A percentile compares a stretch with the other conserved stretches of the same genome.
Evolutionary conservation across 2,329 filamentous ascomycete species (phyloP).

Genomic region (Botrytis fabae): DNA sequence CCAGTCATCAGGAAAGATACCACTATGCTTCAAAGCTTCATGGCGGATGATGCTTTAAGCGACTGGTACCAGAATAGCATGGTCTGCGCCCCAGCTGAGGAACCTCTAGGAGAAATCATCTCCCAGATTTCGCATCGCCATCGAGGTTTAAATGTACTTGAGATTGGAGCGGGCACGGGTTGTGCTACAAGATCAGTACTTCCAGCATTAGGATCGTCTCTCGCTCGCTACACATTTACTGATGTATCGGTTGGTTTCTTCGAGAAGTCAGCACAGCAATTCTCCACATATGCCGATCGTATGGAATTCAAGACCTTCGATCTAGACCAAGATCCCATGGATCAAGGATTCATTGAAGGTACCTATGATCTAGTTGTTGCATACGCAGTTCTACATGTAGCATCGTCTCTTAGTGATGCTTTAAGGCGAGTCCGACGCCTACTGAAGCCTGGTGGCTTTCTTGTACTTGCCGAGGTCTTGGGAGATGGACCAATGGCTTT

Average conservation of each 20-base stretch:
- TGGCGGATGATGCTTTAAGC: background rate
- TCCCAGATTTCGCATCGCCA: background rate
- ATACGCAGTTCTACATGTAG: background rate
- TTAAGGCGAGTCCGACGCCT: background rate
- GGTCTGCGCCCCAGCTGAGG: background rate
- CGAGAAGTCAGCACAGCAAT: background rate
- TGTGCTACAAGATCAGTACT: background rate
- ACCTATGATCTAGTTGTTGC: background rate
- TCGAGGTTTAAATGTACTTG: background rate
- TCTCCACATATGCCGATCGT: background rate
- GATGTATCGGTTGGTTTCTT: background rate
- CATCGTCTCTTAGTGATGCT: background rate
- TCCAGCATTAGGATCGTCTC: background rate
- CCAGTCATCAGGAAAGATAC: background rate
- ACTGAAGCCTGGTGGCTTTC: background rate
- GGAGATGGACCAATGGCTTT: background rate
- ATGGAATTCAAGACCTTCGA: conserved; percentile 1
- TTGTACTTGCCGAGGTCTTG: background rate
- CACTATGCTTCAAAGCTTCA: background rate
- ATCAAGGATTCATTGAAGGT: background rate
- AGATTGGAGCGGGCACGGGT: background rate
- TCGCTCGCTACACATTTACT: background rate
- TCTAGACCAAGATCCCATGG: background rate
- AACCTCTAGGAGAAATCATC: background rate
- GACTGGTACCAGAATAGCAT: background rate